Conservation (phyloP, 805 yeast genomes). For the Lachancea lanzarotensis region DNA sequence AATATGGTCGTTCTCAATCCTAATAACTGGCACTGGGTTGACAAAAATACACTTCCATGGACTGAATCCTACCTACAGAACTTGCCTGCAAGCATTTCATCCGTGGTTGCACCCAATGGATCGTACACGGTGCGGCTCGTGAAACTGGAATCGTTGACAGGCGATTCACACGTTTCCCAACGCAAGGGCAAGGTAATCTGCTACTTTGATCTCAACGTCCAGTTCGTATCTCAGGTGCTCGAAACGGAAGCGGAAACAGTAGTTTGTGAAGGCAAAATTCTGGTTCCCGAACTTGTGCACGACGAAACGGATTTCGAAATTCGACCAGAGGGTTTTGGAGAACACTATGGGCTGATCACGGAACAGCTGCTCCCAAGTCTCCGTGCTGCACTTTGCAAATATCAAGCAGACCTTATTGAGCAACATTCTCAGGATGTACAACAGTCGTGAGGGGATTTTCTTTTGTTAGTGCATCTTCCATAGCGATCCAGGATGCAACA, state of each 20-base stretch:
- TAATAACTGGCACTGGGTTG: constrained; percentile 75
- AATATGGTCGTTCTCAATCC: constrained; percentile 64
- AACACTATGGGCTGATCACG: constrained; percentile 36
- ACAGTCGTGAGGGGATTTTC: constrained; percentile 29
- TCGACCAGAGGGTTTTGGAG: constrained; percentile 37
- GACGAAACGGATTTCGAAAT: constrained; percentile 68
- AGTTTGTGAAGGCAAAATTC: constrained; percentile 39
- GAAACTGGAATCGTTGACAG: constrained; percentile 43
- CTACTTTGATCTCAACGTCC: constrained; percentile 58
- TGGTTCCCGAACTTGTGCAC: constrained; percentile 65
- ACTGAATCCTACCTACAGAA: constrained; percentile 44
- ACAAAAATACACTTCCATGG: constrained; percentile 63
- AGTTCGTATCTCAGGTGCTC: constrained; percentile 39
- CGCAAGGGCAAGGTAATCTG: constrained; percentile 77
- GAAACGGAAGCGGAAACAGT: constrained; percentile 32
- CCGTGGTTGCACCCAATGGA: constrained; percentile 10
- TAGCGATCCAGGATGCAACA: not conserved
- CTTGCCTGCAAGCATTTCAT: not conserved
- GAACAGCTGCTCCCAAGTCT: constrained; percentile 48
- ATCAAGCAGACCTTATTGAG: constrained; percentile 55
- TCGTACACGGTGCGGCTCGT: constrained; percentile 22
- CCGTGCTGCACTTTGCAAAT: constrained; percentile 42
- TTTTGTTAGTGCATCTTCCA: not conserved
- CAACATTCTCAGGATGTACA: constrained; percentile 61
- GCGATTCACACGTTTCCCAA: constrained; percentile 80